Evolutionary conservation across 768 basidiomycete genomes (phyloP), one percentile per base, ranked within the genome.

Genomic region (Auriscalpium orientale): DNA sequence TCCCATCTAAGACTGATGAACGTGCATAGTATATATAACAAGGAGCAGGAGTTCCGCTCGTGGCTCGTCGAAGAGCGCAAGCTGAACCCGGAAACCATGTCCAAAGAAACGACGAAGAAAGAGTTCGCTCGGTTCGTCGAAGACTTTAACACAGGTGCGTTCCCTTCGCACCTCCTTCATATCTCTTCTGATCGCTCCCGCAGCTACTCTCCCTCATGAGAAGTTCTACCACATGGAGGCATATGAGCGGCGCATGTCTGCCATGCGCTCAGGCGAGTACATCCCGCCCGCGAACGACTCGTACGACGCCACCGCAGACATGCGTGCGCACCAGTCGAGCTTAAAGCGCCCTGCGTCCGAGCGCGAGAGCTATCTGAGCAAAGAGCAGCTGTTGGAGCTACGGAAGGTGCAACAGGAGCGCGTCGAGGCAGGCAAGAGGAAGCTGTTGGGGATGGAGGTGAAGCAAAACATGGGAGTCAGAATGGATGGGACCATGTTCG

Each of bases 31-130:
- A 80, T 93, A 54, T 90, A 87, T 66, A 84, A 78, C 54, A 95
- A 92, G 65, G 82, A 81, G 34, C 80, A 84, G 57, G 94, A 97
- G 71, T 97, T 95, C 69, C 80, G 89, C 53, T 82, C 89, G 2
- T 97, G 94, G 94, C 82, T 95, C 4, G 83, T 97, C 12, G 94
- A 97, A 68, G 94, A 97, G 66, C 83, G 89, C 47, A 90, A 87
- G 67, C 76, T 92, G 62, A 95, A 95, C 66, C 92, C 93, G 0
- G 94, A 95, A 71, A 87, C 86, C 3, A 76, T 93, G 47, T 79
- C 86, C 13, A 94, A 91, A 64, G 91, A 95, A 49, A 86, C 87
- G 59, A 84, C 82, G 57, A 86, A 83, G 71, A 93, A 91, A 63
- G 89, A 93, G 65, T 97, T 95, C 67, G 75, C 81, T 5, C 77